A percentile compares a stretch with the other conserved stretches of the same genome.
Evolutionary conservation across 768 basidiomycete genomes (phyloP).

Genomic region (Tylopilus balloui): DNA sequence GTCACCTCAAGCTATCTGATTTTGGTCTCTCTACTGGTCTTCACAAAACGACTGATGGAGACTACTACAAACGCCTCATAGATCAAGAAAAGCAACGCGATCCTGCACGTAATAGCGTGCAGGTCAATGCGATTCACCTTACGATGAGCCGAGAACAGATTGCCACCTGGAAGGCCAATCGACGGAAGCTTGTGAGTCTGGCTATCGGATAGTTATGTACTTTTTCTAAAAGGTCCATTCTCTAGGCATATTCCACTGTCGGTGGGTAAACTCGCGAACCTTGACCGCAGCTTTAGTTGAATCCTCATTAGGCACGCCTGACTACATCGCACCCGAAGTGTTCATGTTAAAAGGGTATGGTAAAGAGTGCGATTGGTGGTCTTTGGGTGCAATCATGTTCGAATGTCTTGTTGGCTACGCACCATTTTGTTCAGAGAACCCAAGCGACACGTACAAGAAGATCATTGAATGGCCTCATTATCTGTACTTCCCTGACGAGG

Average conservation of each 20-base stretch:
- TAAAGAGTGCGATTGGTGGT: slow-evolving; percentile 99
- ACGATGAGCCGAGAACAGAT: slow-evolving; percentile 97
- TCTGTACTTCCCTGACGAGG: slow-evolving; percentile 91
- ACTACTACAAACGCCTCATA: slow-evolving; percentile 88
- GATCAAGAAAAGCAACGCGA: slow-evolving; percentile 68
- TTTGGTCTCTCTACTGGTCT: slow-evolving; percentile 97
- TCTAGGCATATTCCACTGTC: slow-evolving; percentile 88
- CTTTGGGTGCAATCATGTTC: slow-evolving; percentile 97
- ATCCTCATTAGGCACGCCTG: slow-evolving; percentile 27
- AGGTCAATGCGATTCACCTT: slow-evolving; percentile 95
- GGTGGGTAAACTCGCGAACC: slow-evolving; percentile 30
- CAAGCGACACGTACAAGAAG: slow-evolving; percentile 97
- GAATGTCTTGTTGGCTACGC: slow-evolving; percentile 98
- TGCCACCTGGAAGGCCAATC: slow-evolving; percentile 98
- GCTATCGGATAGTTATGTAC: not conserved
- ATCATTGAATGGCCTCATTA: slow-evolving; percentile 95
- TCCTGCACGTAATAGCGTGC: slow-evolving; percentile 86
- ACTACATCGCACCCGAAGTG: slow-evolving; percentile 93
- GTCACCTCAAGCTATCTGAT: slow-evolving; percentile 96
- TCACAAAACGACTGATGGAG: slow-evolving; percentile 92
- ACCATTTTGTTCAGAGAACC: slow-evolving; percentile 96
- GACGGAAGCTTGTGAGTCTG: slow-evolving; percentile 77
- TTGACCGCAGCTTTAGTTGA: not conserved
- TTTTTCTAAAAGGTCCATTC: slow-evolving; percentile 6
- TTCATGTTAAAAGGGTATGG: slow-evolving; percentile 97